phyloP scores from a whole-genome alignment of 257 asterid genomes.

The Coffea canephora region DNA sequence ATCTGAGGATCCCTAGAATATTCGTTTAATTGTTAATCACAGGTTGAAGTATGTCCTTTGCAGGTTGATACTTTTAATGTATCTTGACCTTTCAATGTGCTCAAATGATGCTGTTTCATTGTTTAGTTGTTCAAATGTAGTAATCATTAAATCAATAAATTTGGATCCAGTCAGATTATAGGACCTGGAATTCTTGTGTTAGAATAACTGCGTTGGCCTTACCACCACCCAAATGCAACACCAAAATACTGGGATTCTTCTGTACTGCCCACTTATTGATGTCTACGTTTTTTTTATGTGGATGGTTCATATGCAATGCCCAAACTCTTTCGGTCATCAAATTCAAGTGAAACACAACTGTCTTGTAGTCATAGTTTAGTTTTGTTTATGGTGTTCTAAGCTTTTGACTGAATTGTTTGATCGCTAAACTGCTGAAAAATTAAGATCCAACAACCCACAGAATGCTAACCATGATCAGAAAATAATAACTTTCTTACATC shows the following conservation, averaged over 20 bases:
- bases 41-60: slow-evolving; percentile 1
- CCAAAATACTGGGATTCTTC: slow-evolving; percentile 18
- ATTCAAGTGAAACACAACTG: slow-evolving; percentile 36
- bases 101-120: slow-evolving; percentile 20
- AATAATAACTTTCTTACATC: neutral
- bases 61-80: slow-evolving; percentile 1
- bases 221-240: slow-evolving; percentile 24
- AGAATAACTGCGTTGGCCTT: slow-evolving; percentile 18
- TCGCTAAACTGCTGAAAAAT: slow-evolving; percentile 15
- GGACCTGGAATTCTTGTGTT: slow-evolving; percentile 1
- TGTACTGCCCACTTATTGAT: slow-evolving; percentile 31
- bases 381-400: slow-evolving; percentile 17
- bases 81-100: slow-evolving; percentile 26
- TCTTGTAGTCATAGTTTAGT: slow-evolving; percentile 19
- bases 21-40: neutral
- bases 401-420: slow-evolving; percentile 25
- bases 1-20: neutral
- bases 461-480: neutral
- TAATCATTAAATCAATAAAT: neutral
- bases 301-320: slow-evolving; percentile 44
- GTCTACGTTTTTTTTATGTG: slow-evolving; percentile 22
- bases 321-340: slow-evolving; percentile 27
- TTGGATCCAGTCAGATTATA: slow-evolving; percentile 1
- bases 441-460: neutral
- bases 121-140: neutral